Evolutionary conservation across 179 eudicot genomes (phyloP).

Genomic region (Gypsophila paniculata): DNA sequence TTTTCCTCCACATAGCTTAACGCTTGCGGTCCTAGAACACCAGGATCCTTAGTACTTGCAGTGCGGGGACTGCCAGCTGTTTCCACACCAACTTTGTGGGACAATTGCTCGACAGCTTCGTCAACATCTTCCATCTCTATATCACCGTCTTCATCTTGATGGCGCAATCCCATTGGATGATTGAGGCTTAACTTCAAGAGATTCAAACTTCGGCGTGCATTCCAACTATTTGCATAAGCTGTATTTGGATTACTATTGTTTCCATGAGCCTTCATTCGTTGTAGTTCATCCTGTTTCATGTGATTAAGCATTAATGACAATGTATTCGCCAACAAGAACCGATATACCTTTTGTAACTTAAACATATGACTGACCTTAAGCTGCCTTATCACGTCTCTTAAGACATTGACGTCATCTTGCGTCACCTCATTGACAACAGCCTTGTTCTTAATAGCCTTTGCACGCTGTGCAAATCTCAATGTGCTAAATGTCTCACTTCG

Average conservation of each 20-base stretch:
- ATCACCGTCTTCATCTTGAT: conserved; percentile 76
- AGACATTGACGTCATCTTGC: conserved; percentile 81
- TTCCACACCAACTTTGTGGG: conserved; percentile 30
- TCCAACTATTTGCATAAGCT: conserved; percentile 79
- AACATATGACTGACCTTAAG: conserved; percentile 48
- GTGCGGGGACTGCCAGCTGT: conserved; percentile 13
- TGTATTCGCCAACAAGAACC: conserved; percentile 6
- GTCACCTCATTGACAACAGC: conserved; percentile 88
- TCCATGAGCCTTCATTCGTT: conserved; percentile 67
- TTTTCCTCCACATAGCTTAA: conserved; percentile 16
- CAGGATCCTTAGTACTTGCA: conserved; percentile 22
- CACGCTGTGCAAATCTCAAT: conserved; percentile 91
- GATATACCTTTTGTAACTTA: background rate
- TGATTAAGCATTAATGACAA: conserved; percentile 13
- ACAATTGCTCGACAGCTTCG: conserved; percentile 46
- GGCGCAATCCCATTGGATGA: conserved; percentile 56
- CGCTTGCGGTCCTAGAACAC: conserved; percentile 16
- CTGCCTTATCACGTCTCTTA: conserved; percentile 78
- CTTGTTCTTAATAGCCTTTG: conserved; percentile 93
- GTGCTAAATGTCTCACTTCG: conserved; percentile 91
- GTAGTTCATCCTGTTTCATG: conserved; percentile 65
- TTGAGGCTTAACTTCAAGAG: conserved; percentile 81
- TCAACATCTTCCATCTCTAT: conserved; percentile 92
- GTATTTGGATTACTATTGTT: conserved; percentile 51
- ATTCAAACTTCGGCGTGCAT: conserved; percentile 85